Base-by-base conservation (phyloP, 2,329 filamentous ascomycete genomes). In the Beauveria sp. region DNA sequence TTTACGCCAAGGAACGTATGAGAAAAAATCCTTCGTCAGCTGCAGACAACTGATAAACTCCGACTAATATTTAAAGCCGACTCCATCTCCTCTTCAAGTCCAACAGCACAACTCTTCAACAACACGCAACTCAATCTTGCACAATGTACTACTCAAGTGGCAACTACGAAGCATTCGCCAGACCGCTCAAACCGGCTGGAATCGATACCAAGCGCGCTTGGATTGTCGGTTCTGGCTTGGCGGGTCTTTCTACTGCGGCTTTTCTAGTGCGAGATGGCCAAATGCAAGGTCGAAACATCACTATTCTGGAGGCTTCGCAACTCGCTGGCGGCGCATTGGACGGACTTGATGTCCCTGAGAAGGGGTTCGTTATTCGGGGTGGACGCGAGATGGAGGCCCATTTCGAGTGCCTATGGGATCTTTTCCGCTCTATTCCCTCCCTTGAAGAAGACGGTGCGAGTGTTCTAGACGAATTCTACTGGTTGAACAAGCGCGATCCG, bases 401-500 rank as follows among this genome's bases (percentile, higher is more conserved):
- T 43, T 72, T 68, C 9, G 65, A 66, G 34, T 67, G 65, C 40
- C 63, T 67, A 26, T 67, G 65, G 70, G 70, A 71, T 56, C 62
- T 72, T 43, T 71, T 72, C 61, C 69, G 67, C 34, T 70, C 67
- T 6, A 51, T 71, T 24, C 70, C 70, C 2, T 72, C 70, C 14
- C 63, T 71, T 20, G 69, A 71, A 42, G 65, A 66, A 48, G 56
- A 68, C 10, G 63, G 64, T 8, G 69, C 68, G 16, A 71, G 69
- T 26, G 70, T 71, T 38, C 61, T 71, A 18, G 70, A 71, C 61
- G 69, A 71, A 60, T 70, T 71, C 56, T 71, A 71, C 66, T 67
- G 69, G 67, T 67, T 71, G 28, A 71, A 72, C 67, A 71, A 64
- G 45, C 45, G 45, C 45, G 45, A 48, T 8, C 45, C 45, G 1